phyloP scores from a whole-genome alignment of 441 rosid genomes.

The Populus hybrid region DNA sequence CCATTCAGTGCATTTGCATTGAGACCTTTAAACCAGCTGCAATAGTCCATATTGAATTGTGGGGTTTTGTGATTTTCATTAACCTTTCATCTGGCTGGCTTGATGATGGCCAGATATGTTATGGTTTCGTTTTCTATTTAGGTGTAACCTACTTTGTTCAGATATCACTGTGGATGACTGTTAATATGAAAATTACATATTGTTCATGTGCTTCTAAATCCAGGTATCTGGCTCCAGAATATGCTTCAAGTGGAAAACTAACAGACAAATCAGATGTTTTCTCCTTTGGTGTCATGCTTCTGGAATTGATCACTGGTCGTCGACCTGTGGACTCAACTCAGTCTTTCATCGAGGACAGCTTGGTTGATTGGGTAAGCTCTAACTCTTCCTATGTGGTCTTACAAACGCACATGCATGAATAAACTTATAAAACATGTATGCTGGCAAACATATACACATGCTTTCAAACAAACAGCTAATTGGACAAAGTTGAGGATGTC shows the following conservation, averaged over 20 bases:
- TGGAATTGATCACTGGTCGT: conserved; percentile 88
- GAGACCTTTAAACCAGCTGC: not conserved
- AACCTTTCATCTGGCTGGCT: not conserved
- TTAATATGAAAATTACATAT: not conserved
- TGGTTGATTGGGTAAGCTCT: conserved; percentile 89
- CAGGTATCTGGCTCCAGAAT: conserved; percentile 38
- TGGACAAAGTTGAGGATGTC: not conserved
- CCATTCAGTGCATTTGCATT: not conserved
- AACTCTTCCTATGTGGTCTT: not conserved
- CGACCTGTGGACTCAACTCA: conserved; percentile 72
- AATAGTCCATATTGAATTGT: not conserved
- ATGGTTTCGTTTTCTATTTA: not conserved
- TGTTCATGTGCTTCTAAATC: conserved; percentile 11
- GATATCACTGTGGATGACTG: not conserved
- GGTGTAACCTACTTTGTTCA: not conserved
- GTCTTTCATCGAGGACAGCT: conserved; percentile 75
- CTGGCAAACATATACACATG: not conserved
- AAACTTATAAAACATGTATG: not conserved
- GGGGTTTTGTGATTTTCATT: not conserved
- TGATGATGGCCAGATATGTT: not conserved
- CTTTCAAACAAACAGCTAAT: not conserved
- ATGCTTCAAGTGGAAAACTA: too few relatives aligned
- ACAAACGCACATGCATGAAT: not conserved
- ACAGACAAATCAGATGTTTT: conserved; percentile 35
- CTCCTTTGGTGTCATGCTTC: conserved; percentile 92